Base-by-base conservation (phyloP, 2,329 filamentous ascomycete species). In the Colletotrichum orbiculare region DNA sequence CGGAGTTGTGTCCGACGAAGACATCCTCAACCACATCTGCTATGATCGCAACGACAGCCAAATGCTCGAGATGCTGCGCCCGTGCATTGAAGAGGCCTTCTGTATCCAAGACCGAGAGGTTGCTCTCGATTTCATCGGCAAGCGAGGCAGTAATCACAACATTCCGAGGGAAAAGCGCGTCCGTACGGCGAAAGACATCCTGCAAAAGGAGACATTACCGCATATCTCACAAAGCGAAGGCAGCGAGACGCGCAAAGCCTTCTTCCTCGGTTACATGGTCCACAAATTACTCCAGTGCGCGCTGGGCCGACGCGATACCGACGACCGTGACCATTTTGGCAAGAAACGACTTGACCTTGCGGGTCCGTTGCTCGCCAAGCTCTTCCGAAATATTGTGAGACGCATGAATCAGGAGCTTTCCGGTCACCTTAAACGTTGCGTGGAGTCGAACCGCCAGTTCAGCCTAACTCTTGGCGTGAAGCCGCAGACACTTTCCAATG, bases 211-310 rank as follows among this genome's bases (percentile, higher is more conserved):
- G 78, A 91, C 97, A 69, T 81, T 99, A 50, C 96, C 96, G 33
- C 96, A 99, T 74, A 98, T 99, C 67, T 97, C 95, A 1, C 96
- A 99, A 76, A 89, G 87, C 67, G 94, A 97, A 78, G 96, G 96
- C 35, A 96, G 93, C 71, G 95, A 98, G 77, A 98, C 95, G 1
- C 86, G 93, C 64, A 99, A 99, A 77, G 96, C 96, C 2, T 99
- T 97, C 80, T 99, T 98, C 85, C 83, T 99, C 53, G 96, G 96
- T 25, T 99, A 99, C 80, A 99, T 99, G 95, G 93, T 98, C 50
- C 95, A 99, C 79, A 92, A 96, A 75, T 86, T 99, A 71, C 85
- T 98, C 33, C 95, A 97, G 78, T 97, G 94, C 75, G 93, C 94
- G 59, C 86, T 99, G 52, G 96, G 96, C 55, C 91, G 96, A 67